Evolutionary conservation across 2,329 filamentous ascomycete species (phyloP).

Genomic region (Aspergillus felis): DNA sequence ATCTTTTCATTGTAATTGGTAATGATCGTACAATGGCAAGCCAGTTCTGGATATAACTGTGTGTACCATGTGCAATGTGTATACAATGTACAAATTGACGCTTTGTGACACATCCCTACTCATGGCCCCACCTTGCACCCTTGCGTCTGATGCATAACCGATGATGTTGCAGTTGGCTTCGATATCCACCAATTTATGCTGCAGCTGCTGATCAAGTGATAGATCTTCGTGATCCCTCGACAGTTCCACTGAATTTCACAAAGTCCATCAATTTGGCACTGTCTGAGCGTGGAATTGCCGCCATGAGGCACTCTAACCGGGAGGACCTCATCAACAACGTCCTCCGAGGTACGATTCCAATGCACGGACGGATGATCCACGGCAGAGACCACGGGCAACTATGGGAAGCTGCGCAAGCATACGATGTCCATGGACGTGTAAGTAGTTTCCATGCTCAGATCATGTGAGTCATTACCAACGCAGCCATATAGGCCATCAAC

Average conservation of each 20-base stretch:
- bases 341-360: slow-evolving; percentile 76
- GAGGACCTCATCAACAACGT: slow-evolving; percentile 68
- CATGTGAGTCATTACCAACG: slow-evolving; percentile 7
- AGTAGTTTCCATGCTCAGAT: slow-evolving; percentile 22
- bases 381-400: slow-evolving; percentile 63
- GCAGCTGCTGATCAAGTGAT: slow-evolving; percentile 4
- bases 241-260: slow-evolving; percentile 86
- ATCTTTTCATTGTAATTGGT: neutral
- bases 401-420: slow-evolving; percentile 77
- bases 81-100: neutral
- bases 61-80: neutral
- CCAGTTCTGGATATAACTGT: neutral
- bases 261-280: slow-evolving; percentile 98
- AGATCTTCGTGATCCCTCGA: slow-evolving; percentile 85
- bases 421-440: slow-evolving; percentile 84
- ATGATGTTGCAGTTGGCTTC: slow-evolving; percentile 1
- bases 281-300: slow-evolving; percentile 89
- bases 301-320: slow-evolving; percentile 68
- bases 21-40: neutral
- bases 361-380: slow-evolving; percentile 97
- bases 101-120: neutral
- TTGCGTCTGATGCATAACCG: neutral
- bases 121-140: neutral
- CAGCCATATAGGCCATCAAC: slow-evolving; percentile 62
- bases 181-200: slow-evolving; percentile 3